Percentiles rank a stretch among this genome's conserved stretches.
phyloP scores from a whole-genome alignment of 257 asterid genomes.

The Osmanthus fragrans region DNA sequence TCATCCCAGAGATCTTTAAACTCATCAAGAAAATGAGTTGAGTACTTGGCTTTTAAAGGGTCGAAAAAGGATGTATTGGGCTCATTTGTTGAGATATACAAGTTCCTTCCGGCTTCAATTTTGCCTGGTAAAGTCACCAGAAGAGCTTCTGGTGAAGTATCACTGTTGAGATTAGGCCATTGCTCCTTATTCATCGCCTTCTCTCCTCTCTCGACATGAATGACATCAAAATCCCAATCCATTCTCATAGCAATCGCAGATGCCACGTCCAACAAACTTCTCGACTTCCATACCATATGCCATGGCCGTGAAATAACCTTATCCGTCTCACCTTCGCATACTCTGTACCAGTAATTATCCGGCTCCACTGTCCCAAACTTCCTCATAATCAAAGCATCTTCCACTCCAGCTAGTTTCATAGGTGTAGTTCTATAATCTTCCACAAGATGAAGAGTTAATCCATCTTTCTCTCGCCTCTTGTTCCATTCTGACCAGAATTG shows the following conservation, averaged over 20 bases:
- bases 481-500: constrained; percentile 54
- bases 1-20: constrained; percentile 72
- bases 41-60: constrained; percentile 71
- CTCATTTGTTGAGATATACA: constrained; percentile 48
- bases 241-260: constrained; percentile 40
- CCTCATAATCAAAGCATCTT: constrained; percentile 47
- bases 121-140: constrained; percentile 41
- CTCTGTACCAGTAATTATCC: constrained; percentile 57
- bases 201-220: constrained; percentile 51
- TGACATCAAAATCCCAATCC: constrained; percentile 52
- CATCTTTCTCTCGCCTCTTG: constrained; percentile 38
- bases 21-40: constrained; percentile 73
- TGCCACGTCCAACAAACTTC: constrained; percentile 47
- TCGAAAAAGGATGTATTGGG: constrained; percentile 45
- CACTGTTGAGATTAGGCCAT: constrained; percentile 46
- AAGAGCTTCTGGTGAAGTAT: constrained; percentile 47
- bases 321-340: constrained; percentile 55
- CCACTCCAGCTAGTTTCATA: constrained; percentile 33
- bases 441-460: constrained; percentile 45
- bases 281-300: constrained; percentile 52
- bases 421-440: constrained; percentile 47
- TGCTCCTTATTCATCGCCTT: constrained; percentile 40
- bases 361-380: constrained; percentile 51
- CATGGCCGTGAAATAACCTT: constrained; percentile 48
- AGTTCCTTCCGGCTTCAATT: constrained; percentile 43